A percentile compares a stretch with the other conserved stretches of the same genome.
phyloP scores from a whole-genome alignment of 2,329 filamentous ascomycete genomes.

The Epichloe uncinata region DNA sequence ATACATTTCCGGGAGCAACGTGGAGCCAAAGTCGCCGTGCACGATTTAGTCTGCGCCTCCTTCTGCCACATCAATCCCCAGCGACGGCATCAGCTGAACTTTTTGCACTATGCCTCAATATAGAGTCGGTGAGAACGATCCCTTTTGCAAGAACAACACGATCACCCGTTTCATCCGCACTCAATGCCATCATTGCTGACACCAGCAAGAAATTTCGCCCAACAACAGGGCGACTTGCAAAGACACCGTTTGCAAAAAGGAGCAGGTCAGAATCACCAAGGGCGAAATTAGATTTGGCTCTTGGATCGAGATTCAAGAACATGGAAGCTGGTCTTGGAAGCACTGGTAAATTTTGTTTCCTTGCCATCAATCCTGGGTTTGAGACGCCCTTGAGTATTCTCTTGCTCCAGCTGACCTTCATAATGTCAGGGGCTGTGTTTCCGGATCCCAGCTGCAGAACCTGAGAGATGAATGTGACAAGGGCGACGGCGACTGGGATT shows the following conservation, averaged over 20 bases:
- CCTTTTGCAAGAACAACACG: background rate
- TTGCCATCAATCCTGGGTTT: background rate
- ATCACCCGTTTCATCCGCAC: background rate
- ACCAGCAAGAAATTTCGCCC: slow-evolving; percentile 51
- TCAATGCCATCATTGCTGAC: background rate
- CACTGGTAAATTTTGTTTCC: slow-evolving; percentile 57
- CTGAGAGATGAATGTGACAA: slow-evolving; percentile 42
- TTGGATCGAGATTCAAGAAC: slow-evolving; percentile 50
- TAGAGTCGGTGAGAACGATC: slow-evolving; percentile 28
- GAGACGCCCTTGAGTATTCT: background rate
- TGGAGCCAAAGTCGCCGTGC: background rate
- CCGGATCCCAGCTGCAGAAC: slow-evolving; percentile 57
- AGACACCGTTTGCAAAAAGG: slow-evolving; percentile 59
- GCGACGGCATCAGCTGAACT: background rate
- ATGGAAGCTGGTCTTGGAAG: slow-evolving; percentile 61
- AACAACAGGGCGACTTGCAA: slow-evolving; percentile 64
- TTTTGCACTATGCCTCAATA: slow-evolving; percentile 26
- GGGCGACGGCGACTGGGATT: slow-evolving; percentile 38
- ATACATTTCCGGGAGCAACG: background rate
- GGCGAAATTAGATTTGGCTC: slow-evolving; percentile 65
- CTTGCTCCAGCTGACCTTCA: background rate
- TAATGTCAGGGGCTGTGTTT: slow-evolving; percentile 67
- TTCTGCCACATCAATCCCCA: background rate
- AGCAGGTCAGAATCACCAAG: slow-evolving; percentile 58
- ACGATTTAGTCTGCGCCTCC: background rate